Percentiles rank a stretch among this genome's conserved stretches.
phyloP scores from a whole-genome alignment of 2,329 filamentous ascomycete species.

The Ascosphaera apis region DNA sequence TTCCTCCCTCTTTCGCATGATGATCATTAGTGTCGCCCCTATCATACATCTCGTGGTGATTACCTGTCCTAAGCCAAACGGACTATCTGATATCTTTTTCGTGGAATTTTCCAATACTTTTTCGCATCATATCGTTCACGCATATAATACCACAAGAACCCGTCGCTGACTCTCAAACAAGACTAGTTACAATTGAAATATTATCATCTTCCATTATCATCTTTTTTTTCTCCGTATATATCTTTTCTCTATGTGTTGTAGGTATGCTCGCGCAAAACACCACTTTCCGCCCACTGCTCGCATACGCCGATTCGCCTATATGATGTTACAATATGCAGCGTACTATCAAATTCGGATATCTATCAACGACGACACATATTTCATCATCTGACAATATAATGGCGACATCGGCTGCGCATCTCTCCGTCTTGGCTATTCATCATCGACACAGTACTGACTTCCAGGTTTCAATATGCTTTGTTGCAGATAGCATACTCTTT shows the following conservation, averaged over 20 bases:
- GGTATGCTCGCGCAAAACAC: background rate
- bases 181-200: background rate
- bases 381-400: constrained; percentile 23
- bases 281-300: background rate
- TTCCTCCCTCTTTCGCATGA: constrained; percentile 19
- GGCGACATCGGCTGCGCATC: too few species aligned
- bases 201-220: constrained; percentile 1
- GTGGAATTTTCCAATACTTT: background rate
- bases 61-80: constrained; percentile 38
- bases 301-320: background rate
- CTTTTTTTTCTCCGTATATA: constrained; percentile 1
- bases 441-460: background rate
- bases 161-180: background rate
- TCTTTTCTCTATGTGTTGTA: constrained; percentile 1
- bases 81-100: constrained; percentile 26
- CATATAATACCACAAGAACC: background rate
- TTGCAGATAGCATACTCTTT: background rate
- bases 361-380: constrained; percentile 22
- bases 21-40: constrained; percentile 40
- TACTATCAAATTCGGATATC: constrained; percentile 28
- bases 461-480: background rate
- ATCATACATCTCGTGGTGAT: constrained; percentile 36
- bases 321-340: constrained; percentile 21
- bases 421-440: background rate
- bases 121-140: background rate